Evolutionary conservation across 176 grass and related monocot genomes (phyloP).

Genomic region (Aegilops umbellulata): DNA sequence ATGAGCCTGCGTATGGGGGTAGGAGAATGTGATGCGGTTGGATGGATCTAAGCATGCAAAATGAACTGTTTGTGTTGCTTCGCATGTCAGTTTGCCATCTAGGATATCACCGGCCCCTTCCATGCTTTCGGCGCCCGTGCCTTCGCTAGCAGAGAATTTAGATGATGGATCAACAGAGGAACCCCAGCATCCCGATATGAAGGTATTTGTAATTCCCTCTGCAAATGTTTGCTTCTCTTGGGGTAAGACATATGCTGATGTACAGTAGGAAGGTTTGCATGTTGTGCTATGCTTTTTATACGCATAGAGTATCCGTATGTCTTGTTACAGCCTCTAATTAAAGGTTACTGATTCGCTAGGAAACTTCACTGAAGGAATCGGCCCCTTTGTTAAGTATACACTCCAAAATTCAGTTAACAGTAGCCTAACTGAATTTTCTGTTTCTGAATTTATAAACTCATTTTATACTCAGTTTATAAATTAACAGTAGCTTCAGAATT

Average conservation of each 20-base stretch:
- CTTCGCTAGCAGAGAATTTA: constrained; percentile 44
- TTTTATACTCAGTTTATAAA: no score
- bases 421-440: no score
- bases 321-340: background rate
- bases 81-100: constrained; percentile 26
- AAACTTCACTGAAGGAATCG: constrained; percentile 1
- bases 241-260: background rate
- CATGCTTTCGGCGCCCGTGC: constrained; percentile 27
- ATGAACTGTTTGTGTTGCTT: constrained; percentile 6
- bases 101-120: background rate
- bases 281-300: background rate
- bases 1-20: no score
- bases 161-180: constrained; percentile 63
- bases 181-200: constrained; percentile 16
- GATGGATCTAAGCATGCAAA: background rate
- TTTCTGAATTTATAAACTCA: no score
- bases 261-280: background rate
- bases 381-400: background rate
- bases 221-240: background rate
- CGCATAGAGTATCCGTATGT: background rate
- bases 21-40: background rate
- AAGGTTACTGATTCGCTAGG: constrained; percentile 7
- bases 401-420: no score
- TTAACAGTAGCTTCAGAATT: no score
- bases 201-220: background rate